Evolutionary conservation across 306 rosid species (phyloP).

Genomic region (Purshia tridentata): DNA sequence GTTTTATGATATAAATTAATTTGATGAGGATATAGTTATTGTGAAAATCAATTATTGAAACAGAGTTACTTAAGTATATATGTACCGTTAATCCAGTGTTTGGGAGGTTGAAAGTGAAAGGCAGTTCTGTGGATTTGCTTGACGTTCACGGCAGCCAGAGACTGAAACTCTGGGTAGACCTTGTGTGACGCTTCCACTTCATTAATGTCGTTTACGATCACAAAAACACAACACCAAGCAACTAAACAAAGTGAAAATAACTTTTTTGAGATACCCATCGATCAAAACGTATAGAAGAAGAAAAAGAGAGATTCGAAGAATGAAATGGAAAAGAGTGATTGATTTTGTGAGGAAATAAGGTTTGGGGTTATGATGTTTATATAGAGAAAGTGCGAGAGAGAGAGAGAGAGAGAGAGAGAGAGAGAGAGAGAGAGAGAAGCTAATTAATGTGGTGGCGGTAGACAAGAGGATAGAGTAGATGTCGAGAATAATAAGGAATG

Average conservation of each 20-base stretch:
- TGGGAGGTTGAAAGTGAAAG: slow-evolving; percentile 75
- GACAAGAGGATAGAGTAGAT: neutral
- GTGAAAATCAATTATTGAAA: neutral
- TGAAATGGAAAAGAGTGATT: neutral
- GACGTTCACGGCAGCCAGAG: slow-evolving; percentile 24
- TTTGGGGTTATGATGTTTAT: neutral
- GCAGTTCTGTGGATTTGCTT: slow-evolving; percentile 51
- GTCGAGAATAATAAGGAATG: neutral
- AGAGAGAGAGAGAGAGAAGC: neutral
- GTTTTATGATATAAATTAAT: too few relatives aligned
- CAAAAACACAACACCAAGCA: slow-evolving; percentile 26
- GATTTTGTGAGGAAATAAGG: neutral
- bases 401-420: neutral
- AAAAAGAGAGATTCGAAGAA: neutral
- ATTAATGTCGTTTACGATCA: slow-evolving; percentile 26
- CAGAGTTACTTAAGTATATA: neutral
- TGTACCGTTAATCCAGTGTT: slow-evolving; percentile 80
- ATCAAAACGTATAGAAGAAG: neutral
- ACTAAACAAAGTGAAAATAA: slow-evolving; percentile 7
- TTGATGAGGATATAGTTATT: neutral
- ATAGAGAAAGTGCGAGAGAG: neutral
- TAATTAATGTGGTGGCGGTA: neutral
- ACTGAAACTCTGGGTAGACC: slow-evolving; percentile 39
- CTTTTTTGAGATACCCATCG: slow-evolving; percentile 5
- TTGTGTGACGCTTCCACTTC: slow-evolving; percentile 51